Percentiles rank a stretch among this genome's conserved stretches.
Conservation (phyloP, 352 stramenopile species). For the Ochromonadaceae sp. region DNA sequence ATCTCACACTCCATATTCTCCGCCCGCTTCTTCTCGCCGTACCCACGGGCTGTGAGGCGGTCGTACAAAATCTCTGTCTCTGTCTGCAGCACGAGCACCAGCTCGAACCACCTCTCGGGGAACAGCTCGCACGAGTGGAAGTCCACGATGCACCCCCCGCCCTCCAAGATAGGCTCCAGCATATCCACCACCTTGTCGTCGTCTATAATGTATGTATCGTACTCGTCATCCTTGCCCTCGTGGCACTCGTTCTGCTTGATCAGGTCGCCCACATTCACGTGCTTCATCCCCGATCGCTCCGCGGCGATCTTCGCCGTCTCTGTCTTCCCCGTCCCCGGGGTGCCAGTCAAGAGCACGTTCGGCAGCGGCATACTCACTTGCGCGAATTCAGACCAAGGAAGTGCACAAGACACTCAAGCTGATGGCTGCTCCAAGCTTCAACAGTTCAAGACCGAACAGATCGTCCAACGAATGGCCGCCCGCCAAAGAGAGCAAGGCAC, state of each 20-base stretch:
- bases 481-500: too few relatives aligned
- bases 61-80: slow-evolving; percentile 67
- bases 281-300: slow-evolving; percentile 58
- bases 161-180: slow-evolving; percentile 69
- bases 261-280: slow-evolving; percentile 86
- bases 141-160: slow-evolving; percentile 76
- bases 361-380: slow-evolving; percentile 32
- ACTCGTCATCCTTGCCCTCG: slow-evolving; percentile 69
- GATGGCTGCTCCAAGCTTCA: too few relatives aligned
- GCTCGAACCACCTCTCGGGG: slow-evolving; percentile 53
- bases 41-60: slow-evolving; percentile 57
- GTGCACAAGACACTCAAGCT: not conserved
- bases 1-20: slow-evolving; percentile 97
- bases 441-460: too few relatives aligned
- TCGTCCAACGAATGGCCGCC: too few relatives aligned
- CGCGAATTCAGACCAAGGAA: not conserved
- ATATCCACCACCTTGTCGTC: slow-evolving; percentile 86
- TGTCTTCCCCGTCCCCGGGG: slow-evolving; percentile 62
- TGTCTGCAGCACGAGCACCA: slow-evolving; percentile 62
- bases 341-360: slow-evolving; percentile 94
- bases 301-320: slow-evolving; percentile 8
- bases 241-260: slow-evolving; percentile 57
- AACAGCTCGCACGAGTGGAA: slow-evolving; percentile 97
- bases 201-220: slow-evolving; percentile 88
- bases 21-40: slow-evolving; percentile 80